Conservation (phyloP, 2,329 filamentous ascomycete species). For the Diaporthe longicolla region DNA sequence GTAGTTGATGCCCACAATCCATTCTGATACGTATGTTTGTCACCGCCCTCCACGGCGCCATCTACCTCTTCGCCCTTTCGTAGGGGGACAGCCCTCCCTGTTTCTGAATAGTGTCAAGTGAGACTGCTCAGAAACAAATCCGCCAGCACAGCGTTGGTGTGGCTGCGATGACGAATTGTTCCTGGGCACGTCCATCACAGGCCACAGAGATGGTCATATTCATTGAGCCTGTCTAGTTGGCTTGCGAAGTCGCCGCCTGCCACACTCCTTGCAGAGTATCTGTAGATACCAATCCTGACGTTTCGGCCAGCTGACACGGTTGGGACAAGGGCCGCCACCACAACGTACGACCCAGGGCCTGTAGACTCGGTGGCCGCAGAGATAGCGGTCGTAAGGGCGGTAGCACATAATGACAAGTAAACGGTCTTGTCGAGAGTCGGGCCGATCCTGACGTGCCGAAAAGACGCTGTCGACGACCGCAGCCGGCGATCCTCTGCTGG, state of each 20-base stretch:
- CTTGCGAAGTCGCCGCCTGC: slow-evolving; percentile 16
- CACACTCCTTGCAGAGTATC: not conserved
- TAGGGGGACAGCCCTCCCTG: not conserved
- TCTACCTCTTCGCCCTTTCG: too few relatives aligned
- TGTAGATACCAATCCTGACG: slow-evolving; percentile 29
- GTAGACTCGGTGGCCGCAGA: slow-evolving; percentile 18
- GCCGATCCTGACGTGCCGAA: not conserved
- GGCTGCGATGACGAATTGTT: not conserved
- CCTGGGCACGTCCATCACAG: not conserved
- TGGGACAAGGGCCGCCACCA: slow-evolving; percentile 9
- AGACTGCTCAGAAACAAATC: not conserved
- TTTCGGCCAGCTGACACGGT: slow-evolving; percentile 5
- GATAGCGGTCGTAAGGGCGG: slow-evolving; percentile 26
- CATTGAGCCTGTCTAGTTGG: not conserved
- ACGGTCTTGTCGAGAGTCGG: too few relatives aligned
- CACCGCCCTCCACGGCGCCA: not conserved
- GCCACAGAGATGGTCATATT: not conserved
- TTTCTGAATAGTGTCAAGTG: not conserved
- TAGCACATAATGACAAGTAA: slow-evolving; percentile 21
- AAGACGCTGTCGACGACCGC: not conserved
- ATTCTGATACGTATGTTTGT: not conserved
- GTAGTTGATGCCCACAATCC: too few relatives aligned
- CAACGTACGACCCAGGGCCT: slow-evolving; percentile 14
- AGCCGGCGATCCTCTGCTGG: not conserved
- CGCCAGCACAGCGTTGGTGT: not conserved